These are phyloP conservation scores for Cutaneotrichosporon mucoides DNA, from an alignment of 1,284 basidiomycete species.

Conservation along the genomic window DNA sequence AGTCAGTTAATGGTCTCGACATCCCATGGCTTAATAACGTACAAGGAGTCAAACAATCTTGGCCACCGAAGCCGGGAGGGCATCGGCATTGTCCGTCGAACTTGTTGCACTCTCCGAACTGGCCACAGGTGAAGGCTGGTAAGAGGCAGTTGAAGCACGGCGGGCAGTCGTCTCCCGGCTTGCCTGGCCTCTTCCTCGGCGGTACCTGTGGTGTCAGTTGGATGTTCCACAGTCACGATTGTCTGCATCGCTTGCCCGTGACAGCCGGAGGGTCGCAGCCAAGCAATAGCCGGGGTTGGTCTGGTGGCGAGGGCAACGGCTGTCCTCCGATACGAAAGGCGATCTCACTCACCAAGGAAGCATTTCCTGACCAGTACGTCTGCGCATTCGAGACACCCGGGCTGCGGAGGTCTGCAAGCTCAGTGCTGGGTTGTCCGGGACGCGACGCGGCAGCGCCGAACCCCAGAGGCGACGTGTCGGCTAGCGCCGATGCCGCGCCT, in stretches of 20 bases:
- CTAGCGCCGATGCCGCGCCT: background rate
- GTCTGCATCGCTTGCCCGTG: background rate
- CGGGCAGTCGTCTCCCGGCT: conserved; percentile 33
- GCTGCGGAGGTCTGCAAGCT: background rate
- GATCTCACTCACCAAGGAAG: background rate
- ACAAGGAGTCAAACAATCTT: conserved; percentile 82
- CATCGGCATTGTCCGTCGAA: conserved; percentile 89
- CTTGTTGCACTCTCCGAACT: conserved; percentile 77
- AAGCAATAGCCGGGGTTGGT: background rate
- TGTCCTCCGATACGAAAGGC: background rate
- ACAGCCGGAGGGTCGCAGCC: background rate
- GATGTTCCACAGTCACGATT: background rate
- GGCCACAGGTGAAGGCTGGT: conserved; percentile 75
- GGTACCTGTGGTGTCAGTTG: background rate
- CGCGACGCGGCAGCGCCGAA: conserved; percentile 2
- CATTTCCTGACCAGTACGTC: background rate
- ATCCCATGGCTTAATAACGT: background rate
- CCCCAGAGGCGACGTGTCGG: background rate
- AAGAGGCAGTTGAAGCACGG: conserved; percentile 83
- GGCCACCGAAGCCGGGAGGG: conserved; percentile 83
- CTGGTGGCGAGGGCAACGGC: too few species aligned
- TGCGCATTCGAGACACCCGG: background rate
- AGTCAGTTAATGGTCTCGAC: background rate
- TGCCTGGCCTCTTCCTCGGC: background rate
- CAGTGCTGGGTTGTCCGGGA: background rate